These are phyloP conservation scores for Gautieria morchelliformis DNA, from an alignment of 768 basidiomycete genomes.

Conservation along the genomic window DNA sequence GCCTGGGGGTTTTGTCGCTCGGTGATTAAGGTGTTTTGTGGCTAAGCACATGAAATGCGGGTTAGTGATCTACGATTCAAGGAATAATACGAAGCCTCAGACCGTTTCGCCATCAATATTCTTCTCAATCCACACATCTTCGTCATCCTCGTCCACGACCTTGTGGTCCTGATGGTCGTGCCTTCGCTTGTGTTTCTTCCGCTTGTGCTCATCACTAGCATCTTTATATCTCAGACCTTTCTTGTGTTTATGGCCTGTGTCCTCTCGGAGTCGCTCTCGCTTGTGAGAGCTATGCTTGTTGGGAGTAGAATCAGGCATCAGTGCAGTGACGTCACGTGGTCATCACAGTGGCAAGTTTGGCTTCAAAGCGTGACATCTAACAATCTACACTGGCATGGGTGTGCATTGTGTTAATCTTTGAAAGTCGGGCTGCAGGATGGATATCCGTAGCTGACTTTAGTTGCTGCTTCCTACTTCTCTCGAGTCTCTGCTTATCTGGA, in stretches of 20 bases:
- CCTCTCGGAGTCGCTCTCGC: background rate
- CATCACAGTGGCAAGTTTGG: too few relatives aligned
- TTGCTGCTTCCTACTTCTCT: too few relatives aligned
- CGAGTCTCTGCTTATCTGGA: too few relatives aligned
- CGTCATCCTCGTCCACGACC: slow-evolving; percentile 30
- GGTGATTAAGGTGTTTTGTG: background rate
- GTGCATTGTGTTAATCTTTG: too few relatives aligned
- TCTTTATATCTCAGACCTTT: background rate
- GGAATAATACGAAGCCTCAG: slow-evolving; percentile 40
- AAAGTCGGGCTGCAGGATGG: too few relatives aligned
- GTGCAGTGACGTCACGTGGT: slow-evolving; percentile 6
- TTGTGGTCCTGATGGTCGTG: slow-evolving; percentile 3
- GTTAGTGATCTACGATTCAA: slow-evolving; percentile 75
- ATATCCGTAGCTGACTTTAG: too few relatives aligned
- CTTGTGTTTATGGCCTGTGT: background rate
- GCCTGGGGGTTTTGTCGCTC: slow-evolving; percentile 25
- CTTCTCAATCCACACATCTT: slow-evolving; percentile 83
- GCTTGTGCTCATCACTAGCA: background rate
- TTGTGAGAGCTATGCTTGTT: slow-evolving; percentile 4
- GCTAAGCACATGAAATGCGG: slow-evolving; percentile 41
- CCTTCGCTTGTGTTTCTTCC: slow-evolving; percentile 5
- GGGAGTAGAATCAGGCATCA: background rate
- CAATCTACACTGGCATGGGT: too few relatives aligned
- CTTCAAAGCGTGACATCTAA: too few relatives aligned
- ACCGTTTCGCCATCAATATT: slow-evolving; percentile 74